Conservation (phyloP, 2,329 filamentous ascomycete species). For the Paecilomyces dactylethromorphus region DNA sequence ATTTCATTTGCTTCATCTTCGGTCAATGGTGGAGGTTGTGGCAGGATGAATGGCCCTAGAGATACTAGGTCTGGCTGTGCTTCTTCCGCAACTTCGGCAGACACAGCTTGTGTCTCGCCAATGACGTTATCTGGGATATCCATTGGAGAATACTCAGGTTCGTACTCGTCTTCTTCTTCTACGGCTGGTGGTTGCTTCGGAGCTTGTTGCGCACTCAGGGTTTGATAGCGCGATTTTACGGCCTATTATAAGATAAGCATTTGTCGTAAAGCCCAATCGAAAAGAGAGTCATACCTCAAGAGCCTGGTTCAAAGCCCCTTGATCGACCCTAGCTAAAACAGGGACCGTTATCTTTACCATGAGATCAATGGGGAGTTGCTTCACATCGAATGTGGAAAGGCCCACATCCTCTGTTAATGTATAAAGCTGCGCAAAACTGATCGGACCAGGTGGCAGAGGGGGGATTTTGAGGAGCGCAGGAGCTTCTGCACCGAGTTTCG, state of each 20-base stretch:
- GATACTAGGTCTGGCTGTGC: conserved; percentile 53
- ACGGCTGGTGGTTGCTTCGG: conserved; percentile 20
- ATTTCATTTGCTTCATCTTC: conserved; percentile 65
- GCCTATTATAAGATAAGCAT: conserved; percentile 21
- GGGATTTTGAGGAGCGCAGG: conserved; percentile 51
- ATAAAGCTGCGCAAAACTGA: conserved; percentile 77
- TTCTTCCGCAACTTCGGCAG: conserved; percentile 68
- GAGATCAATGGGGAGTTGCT: conserved; percentile 66
- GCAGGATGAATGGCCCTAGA: conserved; percentile 72
- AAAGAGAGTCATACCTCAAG: conserved; percentile 51
- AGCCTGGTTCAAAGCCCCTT: conserved; percentile 62
- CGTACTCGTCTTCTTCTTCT: conserved; percentile 80
- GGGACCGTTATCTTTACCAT: conserved; percentile 76
- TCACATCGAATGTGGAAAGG: conserved; percentile 74
- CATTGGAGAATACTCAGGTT: conserved; percentile 73
- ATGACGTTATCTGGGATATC: conserved; percentile 41
- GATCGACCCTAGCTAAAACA: conserved; percentile 66
- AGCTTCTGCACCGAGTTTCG: conserved; percentile 56
- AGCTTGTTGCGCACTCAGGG: conserved; percentile 30
- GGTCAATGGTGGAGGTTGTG: conserved; percentile 67
- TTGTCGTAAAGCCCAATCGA: background rate
- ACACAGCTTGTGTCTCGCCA: conserved; percentile 58
- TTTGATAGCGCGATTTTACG: conserved; percentile 31
- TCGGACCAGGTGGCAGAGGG: conserved; percentile 66
- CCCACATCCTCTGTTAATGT: conserved; percentile 72